Conservation (phyloP, 306 rosid genomes). For the Pueraria montana region DNA sequence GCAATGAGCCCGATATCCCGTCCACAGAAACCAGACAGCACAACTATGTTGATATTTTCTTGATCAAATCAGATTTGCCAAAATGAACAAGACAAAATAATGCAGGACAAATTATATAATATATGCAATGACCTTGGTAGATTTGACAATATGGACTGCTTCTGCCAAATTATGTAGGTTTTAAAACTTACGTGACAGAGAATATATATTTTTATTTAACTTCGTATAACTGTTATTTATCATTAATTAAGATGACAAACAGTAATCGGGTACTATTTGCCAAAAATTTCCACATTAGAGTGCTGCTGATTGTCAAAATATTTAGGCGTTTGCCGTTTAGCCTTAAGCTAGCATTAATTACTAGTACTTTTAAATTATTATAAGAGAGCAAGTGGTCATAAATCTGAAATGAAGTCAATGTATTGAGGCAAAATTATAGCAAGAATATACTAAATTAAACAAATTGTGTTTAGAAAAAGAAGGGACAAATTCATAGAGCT, state of each 20-base stretch:
- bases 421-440: neutral
- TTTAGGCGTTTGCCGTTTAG: conserved; percentile 3
- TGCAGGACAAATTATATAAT: neutral
- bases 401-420: conserved; percentile 11
- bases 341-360: neutral
- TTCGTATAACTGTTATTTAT: neutral
- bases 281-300: conserved; percentile 25
- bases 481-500: neutral
- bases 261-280: neutral
- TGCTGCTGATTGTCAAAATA: conserved; percentile 39
- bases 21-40: conserved; percentile 31
- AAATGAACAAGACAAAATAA: neutral
- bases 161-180: conserved; percentile 17
- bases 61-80: neutral
- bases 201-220: neutral
- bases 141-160: conserved; percentile 10
- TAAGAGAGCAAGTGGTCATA: conserved; percentile 13
- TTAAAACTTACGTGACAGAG: neutral
- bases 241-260: neutral
- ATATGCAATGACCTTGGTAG: neutral
- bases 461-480: neutral
- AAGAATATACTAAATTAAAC: neutral
- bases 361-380: neutral
- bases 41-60: neutral
- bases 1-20: neutral